Base-by-base conservation (phyloP, 805 yeast species). In the Wickerhamiella allomyrinae region DNA sequence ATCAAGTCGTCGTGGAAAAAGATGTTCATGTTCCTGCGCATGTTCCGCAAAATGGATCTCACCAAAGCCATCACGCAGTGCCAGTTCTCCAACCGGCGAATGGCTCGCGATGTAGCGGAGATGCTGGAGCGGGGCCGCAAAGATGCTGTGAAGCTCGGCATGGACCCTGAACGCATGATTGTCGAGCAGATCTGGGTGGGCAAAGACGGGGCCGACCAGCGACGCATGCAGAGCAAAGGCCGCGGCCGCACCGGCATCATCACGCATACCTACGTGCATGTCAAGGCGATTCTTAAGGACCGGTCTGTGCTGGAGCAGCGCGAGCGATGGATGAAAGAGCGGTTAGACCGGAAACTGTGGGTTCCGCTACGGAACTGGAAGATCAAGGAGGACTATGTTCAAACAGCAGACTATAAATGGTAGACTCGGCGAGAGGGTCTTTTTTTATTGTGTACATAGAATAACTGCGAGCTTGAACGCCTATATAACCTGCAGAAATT, bases 131-230 rank as follows among this genome's bases (percentile, higher is more conserved):
- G 73, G 40, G 94, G 93, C 8, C 55, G 83, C 25, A 68, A 73
- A 37, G 85, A 83, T 54, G 85, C 87, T 19, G 65, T 71, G 44
- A 65, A 63, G 31, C 60, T 79, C 49, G 76, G 77, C 2, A 60
- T 80, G 46, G 62, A 77, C 46, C 71, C 75, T 20, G 72, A 78
- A 45, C 71, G 71, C 29, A 59, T 86, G 34, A 83, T 79, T 53
- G 71, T 89, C 43, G 74, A 78, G 35, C 82, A 82, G 55, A 74
- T 86, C 45, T 89, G 96, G 96, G 77, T 77, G 21, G 96, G 95
- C 34, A 77, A 86, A 44, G 97, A 89, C 60, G 95, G 94, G 17
- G 56, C 62, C 40, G 76, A 80, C 77, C 54, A 57, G 22, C 78
- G 74, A 59, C 72, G 91, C 58, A 61, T 76, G 8, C 95, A 89